Evolutionary conservation across 2,329 filamentous ascomycete genomes (phyloP).

Genomic region (Diaporthe australafricana): DNA sequence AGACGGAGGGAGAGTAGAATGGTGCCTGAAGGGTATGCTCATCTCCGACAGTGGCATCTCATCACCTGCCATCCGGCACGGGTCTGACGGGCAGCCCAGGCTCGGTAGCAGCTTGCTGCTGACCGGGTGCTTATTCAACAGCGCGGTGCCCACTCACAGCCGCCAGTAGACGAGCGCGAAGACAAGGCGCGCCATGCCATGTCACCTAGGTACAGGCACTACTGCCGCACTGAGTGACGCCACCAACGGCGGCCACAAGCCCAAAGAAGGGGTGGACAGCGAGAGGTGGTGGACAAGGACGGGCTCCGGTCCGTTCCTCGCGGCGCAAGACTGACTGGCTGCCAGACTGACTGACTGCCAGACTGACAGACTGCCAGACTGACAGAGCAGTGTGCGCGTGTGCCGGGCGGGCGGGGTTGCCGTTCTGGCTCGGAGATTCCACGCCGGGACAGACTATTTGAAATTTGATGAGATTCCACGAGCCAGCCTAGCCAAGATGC

Average conservation of each 20-base stretch:
- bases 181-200: conserved; percentile 7
- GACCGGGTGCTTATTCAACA: conserved; percentile 10
- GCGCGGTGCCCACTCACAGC: not conserved
- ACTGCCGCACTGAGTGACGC: not conserved
- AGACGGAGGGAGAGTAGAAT: no score
- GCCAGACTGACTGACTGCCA: not conserved
- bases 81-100: not conserved
- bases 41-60: not conserved
- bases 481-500: conserved; percentile 1
- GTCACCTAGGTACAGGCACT: not conserved
- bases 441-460: conserved; percentile 2
- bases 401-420: not conserved
- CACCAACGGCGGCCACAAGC: not conserved
- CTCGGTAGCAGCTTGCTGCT: not conserved
- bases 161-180: not conserved
- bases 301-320: not conserved
- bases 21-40: conserved; percentile 5
- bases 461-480: conserved; percentile 14
- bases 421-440: conserved; percentile 17
- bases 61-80: not conserved
- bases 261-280: conserved; percentile 8
- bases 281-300: not conserved
- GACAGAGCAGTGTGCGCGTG: not conserved
- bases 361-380: not conserved
- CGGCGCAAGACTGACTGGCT: not conserved